Base-by-base conservation (phyloP, 345 rosid species). In the Microcos paniculata region DNA sequence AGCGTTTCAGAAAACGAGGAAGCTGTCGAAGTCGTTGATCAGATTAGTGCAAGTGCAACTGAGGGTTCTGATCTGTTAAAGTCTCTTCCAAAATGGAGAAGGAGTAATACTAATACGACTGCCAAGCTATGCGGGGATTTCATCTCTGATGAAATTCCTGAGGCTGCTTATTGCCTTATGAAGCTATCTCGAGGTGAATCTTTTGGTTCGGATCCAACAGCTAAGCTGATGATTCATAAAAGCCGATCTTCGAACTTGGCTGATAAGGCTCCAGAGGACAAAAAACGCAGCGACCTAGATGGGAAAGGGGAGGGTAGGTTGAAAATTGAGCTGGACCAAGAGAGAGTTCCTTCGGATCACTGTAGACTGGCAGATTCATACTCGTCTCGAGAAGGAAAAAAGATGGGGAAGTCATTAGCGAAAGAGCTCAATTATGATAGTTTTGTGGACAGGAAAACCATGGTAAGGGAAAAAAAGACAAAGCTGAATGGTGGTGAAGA, bases 11-110 rank as follows among this genome's bases (percentile, higher is more conserved):
- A 80, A 9, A 68, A 76, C 16, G 69, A 63, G 0, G 45, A 55
- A 11, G 80, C 64, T 38, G 4, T 10, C 2, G 58, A 10, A 28
- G 72, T 49, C 5, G 67, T 53, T 70, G 78, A 68, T 48, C 64
- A 62, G 42, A 9, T 55, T 18, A 63, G n/a, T n/a, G n/a, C 38
- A 4, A 40, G 26, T 38, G 26, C 15, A 13, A 52, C 48, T 5
- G 59, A 70, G 7, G n/a, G 24, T 19, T 35, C 55, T 46, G 82
- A 82, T 74, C 76, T 79, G 16, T 19, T 76, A 16, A 73, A 76
- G 24, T 78, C 76, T 38, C 33, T 82, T 49, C 76, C 80, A 0
- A 82, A 70, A 31, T 76, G 85, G 80, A 35, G n/a, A n/a, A n/a
- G n/a, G n/a, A n/a, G n/a, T n/a, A n/a, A n/a, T n/a, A 58, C 74